A percentile compares a stretch with the other conserved stretches of the same genome.
phyloP scores from a whole-genome alignment of 352 stramenopile genomes.

The Phytophthora sp. region DNA sequence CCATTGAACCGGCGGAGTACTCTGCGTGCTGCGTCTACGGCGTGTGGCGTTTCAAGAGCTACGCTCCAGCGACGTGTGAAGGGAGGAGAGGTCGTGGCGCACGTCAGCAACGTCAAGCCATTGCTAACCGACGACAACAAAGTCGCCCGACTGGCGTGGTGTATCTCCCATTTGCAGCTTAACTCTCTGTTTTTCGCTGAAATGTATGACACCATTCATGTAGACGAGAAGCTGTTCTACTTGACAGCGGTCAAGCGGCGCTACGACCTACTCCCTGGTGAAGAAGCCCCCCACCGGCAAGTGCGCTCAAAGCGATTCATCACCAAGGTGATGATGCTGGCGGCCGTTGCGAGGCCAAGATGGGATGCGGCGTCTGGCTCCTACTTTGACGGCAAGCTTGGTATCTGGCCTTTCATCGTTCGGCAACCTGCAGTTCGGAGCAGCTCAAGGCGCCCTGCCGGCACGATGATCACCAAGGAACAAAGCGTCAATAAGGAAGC shows the following conservation, averaged over 20 bases:
- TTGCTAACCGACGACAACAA: slow-evolving; percentile 19
- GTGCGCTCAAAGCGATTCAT: slow-evolving; percentile 33
- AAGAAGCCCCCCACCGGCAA: slow-evolving; percentile 5
- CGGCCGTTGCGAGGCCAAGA: slow-evolving; percentile 7
- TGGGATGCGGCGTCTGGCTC: neutral
- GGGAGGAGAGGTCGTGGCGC: neutral
- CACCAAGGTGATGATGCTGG: slow-evolving; percentile 41
- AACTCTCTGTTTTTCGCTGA: neutral
- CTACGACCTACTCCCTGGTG: slow-evolving; percentile 14
- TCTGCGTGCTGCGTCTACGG: neutral
- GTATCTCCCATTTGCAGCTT: slow-evolving; percentile 3
- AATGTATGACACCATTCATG: slow-evolving; percentile 11
- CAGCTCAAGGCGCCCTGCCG: neutral
- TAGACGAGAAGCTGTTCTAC: slow-evolving; percentile 42
- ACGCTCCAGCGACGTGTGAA: slow-evolving; percentile 1
- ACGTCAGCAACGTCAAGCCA: slow-evolving; percentile 13
- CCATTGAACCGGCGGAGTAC: neutral
- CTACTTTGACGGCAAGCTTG: slow-evolving; percentile 10
- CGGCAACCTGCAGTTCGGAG: neutral
- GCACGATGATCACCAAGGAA: neutral
- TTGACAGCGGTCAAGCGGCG: slow-evolving; percentile 9
- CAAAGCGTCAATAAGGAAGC: neutral
- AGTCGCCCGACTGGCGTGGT: slow-evolving; percentile 1
- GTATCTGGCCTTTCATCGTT: slow-evolving; percentile 10
- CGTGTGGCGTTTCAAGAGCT: neutral